These are phyloP conservation scores for Hypoxylon sp. DNA, from an alignment of 2,329 filamentous ascomycete species.

Conservation along the genomic window DNA sequence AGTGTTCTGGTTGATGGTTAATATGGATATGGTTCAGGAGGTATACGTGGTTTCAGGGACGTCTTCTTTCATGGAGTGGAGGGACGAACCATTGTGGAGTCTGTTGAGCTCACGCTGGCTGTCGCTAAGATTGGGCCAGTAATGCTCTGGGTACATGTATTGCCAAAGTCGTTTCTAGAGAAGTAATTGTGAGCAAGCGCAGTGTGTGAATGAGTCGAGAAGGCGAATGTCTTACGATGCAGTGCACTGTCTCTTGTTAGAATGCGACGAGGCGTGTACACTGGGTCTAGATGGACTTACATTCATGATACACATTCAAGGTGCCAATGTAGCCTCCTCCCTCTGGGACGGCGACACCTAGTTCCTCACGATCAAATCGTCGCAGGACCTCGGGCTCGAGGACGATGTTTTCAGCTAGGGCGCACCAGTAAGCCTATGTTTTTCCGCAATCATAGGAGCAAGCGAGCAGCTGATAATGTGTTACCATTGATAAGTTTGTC, in stretches of 20 bases:
- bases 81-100: slow-evolving; percentile 11
- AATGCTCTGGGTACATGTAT: slow-evolving; percentile 13
- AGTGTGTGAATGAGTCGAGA: neutral
- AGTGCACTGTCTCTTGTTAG: slow-evolving; percentile 8
- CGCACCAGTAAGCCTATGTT: neutral
- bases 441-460: neutral
- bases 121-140: neutral
- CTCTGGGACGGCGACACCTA: slow-evolving; percentile 10
- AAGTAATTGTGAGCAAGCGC: neutral
- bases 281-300: neutral
- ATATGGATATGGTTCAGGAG: neutral
- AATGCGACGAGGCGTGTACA: neutral
- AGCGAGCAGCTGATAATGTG: neutral
- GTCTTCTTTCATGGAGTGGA: neutral
- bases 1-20: slow-evolving; percentile 11
- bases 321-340: slow-evolving; percentile 12
- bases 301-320: slow-evolving; percentile 15
- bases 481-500: slow-evolving; percentile 11
- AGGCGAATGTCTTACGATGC: neutral
- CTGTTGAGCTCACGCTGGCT: slow-evolving; percentile 4
- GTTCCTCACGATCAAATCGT: slow-evolving; percentile 2
- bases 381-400: slow-evolving; percentile 5
- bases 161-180: slow-evolving; percentile 14
- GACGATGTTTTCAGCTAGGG: slow-evolving; percentile 13
- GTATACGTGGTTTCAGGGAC: neutral